Base-by-base conservation (phyloP, 495 filamentous ascomycete species). In the Penicillium turbatum region DNA sequence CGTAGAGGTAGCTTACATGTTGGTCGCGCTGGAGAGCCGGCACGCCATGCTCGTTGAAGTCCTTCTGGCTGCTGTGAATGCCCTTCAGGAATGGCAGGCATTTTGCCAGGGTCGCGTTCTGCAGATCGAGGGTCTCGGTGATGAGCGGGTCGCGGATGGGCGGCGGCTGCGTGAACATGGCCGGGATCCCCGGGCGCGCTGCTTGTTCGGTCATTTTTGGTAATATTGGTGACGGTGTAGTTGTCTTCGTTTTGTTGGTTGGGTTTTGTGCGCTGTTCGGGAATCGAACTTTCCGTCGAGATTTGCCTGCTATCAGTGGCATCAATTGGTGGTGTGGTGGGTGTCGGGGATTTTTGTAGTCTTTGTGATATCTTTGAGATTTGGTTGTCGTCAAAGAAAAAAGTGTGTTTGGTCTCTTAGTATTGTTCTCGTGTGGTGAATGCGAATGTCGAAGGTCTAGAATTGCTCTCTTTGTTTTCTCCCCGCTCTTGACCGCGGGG, bases 1-100 rank as follows among this genome's bases (percentile, higher is more conserved):
- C 73, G 45, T 84, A 85, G 19, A 96, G 76, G 65, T 92, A 98
- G n/a, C 54, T 69, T 55, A 87, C 75, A 73, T 98, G 93, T 34
- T 77, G 71, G 52, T 82, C 75, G 9, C 87, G 83, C 45, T 82
- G 74, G 34, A 98, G 80, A 16, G 74, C 72, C 3, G 90, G 88
- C 17, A 97, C 75, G n/a, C 89, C 89, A 64, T 82, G 67, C 49
- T 64, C 62, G 68, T 90, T 92, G 72, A 80, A 79, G 26, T 73
- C 73, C 41, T 71, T 71, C 15, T 78, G 67, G 21, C 59, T 57
- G 21, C 43, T 60, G 17, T 73, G 64, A 48, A 67, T 59, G 42
- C 72, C 74, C 24, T 68, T 66, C 32, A 96, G 75, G 59, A 84
- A 86, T 1, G 86, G 85, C 10, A 92, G 72, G 58, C 90, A 91